Evolutionary conservation across 208 protist species (phyloP), one percentile per base, ranked within the genome.

Genomic region (Crithidia bombi): DNA sequence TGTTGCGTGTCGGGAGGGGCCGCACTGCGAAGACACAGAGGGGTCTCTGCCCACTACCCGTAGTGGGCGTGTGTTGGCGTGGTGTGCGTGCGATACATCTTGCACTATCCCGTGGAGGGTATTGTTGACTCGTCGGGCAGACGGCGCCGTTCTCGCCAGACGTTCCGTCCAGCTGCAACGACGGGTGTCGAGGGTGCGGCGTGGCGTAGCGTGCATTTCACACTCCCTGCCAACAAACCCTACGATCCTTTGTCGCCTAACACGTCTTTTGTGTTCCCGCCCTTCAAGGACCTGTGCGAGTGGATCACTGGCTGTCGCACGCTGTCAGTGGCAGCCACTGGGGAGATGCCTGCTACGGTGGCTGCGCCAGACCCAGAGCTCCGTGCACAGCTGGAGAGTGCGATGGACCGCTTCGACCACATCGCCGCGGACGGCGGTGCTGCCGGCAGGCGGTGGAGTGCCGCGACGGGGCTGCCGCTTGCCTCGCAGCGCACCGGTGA

Each of bases 381-480:
- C 14, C 43, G 43, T 19, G 43, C 43, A 19, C 17, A 21, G 43
- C 10, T 47, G 10, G 43, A 47, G 43, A 47, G 43, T 19, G 43
- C 43, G 43, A 6, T 47, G 5, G 43, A 47, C 10, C 43, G 43
- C 4, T 47, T 47, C 43, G 17, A 47, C 15, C 43, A 47, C 43
- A 10, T 47, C 43, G 15, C 43, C 10, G 43, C 43, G 43, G 43
- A 56, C 14, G 30, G 50, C 28, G 50, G 50, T 36, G 28, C 50
- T 5, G 50, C 50, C 6, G 50, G 28, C 12, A 12, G 10, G 50
- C 50, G 50, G 28, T 56, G 50, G 50, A 56, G 21, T 25, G 17
- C 25, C 25, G 50, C 50, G 21, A 56, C 50, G 50, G 50, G 50
- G 17, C 50, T 56, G 50, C 50, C 50, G 10, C 14, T 56, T 19